Evolutionary conservation across 306 rosid species (phyloP).

Genomic region (Sophora flavescens): DNA sequence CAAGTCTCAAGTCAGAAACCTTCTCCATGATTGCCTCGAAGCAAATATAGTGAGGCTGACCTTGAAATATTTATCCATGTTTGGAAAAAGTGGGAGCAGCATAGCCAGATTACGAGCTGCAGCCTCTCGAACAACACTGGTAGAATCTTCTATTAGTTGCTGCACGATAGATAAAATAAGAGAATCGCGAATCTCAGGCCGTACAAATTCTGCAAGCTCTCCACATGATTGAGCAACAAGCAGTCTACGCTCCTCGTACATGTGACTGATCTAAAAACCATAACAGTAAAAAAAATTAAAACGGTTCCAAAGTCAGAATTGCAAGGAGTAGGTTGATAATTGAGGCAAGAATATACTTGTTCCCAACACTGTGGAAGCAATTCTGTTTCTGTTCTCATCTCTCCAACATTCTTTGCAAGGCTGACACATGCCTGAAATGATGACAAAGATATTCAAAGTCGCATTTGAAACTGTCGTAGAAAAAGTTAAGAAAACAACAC

Average conservation of each 20-base stretch:
- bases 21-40: constrained; percentile 99
- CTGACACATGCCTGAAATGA: constrained; percentile 85
- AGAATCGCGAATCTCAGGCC: constrained; percentile 97
- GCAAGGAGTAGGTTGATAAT: constrained; percentile 36
- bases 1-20: constrained; percentile 99
- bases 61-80: constrained; percentile 98
- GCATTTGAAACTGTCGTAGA: constrained; percentile 29
- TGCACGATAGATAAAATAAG: constrained; percentile 94
- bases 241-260: constrained; percentile 96
- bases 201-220: constrained; percentile 93
- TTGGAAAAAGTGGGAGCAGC: constrained; percentile 95
- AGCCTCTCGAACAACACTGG: constrained; percentile 94
- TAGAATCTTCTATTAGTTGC: constrained; percentile 93
- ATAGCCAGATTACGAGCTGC: constrained; percentile 93
- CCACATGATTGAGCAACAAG: constrained; percentile 99
- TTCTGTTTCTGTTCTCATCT: constrained; percentile 99
- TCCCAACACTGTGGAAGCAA: constrained; percentile 99
- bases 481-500: constrained; percentile 35
- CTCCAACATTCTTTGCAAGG: constrained; percentile 95
- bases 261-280: constrained; percentile 81
- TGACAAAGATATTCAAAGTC: constrained; percentile 44
- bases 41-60: constrained; percentile 99
- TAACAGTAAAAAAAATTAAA: constrained; percentile 44
- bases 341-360: constrained; percentile 68
- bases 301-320: constrained; percentile 38